Evolutionary conservation across 2,329 filamentous ascomycete species (phyloP).

Genomic region (Hysterium pulicare): DNA sequence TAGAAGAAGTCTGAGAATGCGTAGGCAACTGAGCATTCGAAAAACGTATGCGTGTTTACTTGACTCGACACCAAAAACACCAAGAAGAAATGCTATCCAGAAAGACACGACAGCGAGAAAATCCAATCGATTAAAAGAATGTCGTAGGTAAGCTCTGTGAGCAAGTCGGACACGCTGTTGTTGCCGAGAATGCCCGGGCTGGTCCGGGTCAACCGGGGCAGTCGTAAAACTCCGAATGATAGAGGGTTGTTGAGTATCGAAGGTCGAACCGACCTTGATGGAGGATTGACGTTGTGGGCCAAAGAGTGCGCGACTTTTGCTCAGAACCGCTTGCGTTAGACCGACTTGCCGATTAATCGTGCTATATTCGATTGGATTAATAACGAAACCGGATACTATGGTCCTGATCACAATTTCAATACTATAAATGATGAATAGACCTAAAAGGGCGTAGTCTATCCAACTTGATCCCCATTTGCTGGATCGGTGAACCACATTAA

Average conservation of each 20-base stretch:
- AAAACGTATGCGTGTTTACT: constrained; percentile 79
- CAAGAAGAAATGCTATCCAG: constrained; percentile 83
- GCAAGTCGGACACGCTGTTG: constrained; percentile 83
- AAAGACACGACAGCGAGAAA: constrained; percentile 93
- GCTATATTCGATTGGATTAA: constrained; percentile 89
- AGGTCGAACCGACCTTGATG: constrained; percentile 46
- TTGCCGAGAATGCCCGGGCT: constrained; percentile 63
- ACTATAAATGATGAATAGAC: constrained; percentile 85
- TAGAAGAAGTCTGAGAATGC: constrained; percentile 85
- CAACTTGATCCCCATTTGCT: constrained; percentile 62
- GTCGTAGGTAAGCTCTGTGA: constrained; percentile 84
- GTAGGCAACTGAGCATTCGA: constrained; percentile 91
- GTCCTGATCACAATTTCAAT: constrained; percentile 78
- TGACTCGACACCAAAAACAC: constrained; percentile 66
- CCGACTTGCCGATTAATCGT: constrained; percentile 78
- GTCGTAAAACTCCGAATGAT: constrained; percentile 75
- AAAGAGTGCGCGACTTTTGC: constrained; percentile 76
- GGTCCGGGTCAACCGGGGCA: constrained; percentile 57
- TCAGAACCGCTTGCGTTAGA: constrained; percentile 67
- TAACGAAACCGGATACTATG: constrained; percentile 87
- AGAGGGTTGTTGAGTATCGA: constrained; percentile 54
- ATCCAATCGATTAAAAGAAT: constrained; percentile 93
- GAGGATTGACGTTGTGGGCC: constrained; percentile 74
- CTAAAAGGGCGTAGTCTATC: constrained; percentile 79
- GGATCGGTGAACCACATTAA: constrained; percentile 61